These are phyloP conservation scores for Helicostylum pulchrum DNA, from an alignment of 192 early-diverging fungal genomes.

Conservation along the genomic window DNA sequence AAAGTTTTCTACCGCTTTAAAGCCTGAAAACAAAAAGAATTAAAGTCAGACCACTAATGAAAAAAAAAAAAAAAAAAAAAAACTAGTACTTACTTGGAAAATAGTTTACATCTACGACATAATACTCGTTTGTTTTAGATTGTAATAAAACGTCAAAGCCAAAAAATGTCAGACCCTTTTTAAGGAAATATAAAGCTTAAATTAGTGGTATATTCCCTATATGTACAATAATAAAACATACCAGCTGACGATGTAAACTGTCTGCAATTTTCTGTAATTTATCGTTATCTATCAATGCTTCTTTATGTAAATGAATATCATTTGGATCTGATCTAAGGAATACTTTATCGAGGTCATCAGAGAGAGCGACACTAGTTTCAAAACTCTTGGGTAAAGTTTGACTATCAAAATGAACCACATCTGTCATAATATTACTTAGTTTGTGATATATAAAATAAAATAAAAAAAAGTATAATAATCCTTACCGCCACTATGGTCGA, in stretches of 20 bases:
- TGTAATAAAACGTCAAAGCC: conserved; percentile 38
- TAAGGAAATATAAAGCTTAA: background rate
- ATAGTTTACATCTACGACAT: conserved; percentile 40
- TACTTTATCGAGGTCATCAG: conserved; percentile 1
- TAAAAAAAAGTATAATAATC: too few species aligned
- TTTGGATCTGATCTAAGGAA: background rate
- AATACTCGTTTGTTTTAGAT: conserved; percentile 24
- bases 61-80: background rate
- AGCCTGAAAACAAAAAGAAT: conserved; percentile 7
- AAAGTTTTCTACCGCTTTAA: conserved; percentile 19
- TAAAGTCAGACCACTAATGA: background rate
- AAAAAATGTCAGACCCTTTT: conserved; percentile 38
- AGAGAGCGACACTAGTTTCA: background rate
- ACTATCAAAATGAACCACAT: conserved; percentile 36
- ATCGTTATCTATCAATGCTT: conserved; percentile 21
- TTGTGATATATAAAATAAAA: background rate
- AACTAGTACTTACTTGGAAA: conserved; percentile 34
- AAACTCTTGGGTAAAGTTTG: conserved; percentile 36
- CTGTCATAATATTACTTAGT: background rate
- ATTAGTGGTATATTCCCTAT: background rate
- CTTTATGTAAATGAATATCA: conserved; percentile 15
- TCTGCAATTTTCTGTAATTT: conserved; percentile 27
- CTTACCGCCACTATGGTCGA: conserved; percentile 7
- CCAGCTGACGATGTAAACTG: conserved; percentile 22
- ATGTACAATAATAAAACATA: conserved; percentile 1